Percentiles rank a stretch among this genome's conserved stretches.
These are phyloP conservation scores for Exophiala sp. DNA, from an alignment of 2,329 filamentous ascomycete genomes.

Conservation along the genomic window DNA sequence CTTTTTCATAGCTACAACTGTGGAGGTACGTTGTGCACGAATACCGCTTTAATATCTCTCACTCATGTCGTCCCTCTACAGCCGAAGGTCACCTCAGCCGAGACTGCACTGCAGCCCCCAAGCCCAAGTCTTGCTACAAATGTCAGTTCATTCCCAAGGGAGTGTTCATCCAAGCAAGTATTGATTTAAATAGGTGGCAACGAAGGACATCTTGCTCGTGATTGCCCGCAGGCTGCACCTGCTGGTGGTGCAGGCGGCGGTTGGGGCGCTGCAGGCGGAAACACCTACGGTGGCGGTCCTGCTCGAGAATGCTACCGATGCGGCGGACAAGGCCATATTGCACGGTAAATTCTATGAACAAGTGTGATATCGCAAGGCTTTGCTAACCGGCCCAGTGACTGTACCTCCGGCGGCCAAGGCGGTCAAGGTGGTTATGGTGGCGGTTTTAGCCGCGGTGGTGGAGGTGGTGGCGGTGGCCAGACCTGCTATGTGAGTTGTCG, in stretches of 20 bases:
- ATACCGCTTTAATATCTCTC: not conserved
- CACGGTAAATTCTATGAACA: conserved; percentile 41
- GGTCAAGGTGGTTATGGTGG: conserved; percentile 42
- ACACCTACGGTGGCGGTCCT: conserved; percentile 44
- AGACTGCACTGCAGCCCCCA: conserved; percentile 82
- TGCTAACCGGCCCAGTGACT: conserved; percentile 48
- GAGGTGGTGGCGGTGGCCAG: conserved; percentile 55
- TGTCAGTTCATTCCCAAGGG: conserved; percentile 31
- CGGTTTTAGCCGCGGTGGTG: conserved; percentile 43
- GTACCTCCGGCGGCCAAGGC: conserved; percentile 49
- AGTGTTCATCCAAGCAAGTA: conserved; percentile 33
- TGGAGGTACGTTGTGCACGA: conserved; percentile 53
- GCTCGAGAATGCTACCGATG: conserved; percentile 93
- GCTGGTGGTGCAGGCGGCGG: conserved; percentile 42
- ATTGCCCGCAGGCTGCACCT: conserved; percentile 43
- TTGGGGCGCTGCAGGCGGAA: conserved; percentile 44
- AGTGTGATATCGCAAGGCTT: conserved; percentile 61
- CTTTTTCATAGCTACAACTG: conserved; percentile 64
- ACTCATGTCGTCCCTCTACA: conserved; percentile 29
- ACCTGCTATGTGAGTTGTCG: conserved; percentile 70
- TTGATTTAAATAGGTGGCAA: conserved; percentile 68
- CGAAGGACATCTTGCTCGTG: conserved; percentile 73
- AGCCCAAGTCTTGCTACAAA: conserved; percentile 67
- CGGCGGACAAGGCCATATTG: conserved; percentile 92
- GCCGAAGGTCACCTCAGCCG: conserved; percentile 74